These are phyloP conservation scores for Pseudocercospora pini-densiflorae DNA, from an alignment of 2,329 filamentous ascomycete genomes.

Conservation along the genomic window DNA sequence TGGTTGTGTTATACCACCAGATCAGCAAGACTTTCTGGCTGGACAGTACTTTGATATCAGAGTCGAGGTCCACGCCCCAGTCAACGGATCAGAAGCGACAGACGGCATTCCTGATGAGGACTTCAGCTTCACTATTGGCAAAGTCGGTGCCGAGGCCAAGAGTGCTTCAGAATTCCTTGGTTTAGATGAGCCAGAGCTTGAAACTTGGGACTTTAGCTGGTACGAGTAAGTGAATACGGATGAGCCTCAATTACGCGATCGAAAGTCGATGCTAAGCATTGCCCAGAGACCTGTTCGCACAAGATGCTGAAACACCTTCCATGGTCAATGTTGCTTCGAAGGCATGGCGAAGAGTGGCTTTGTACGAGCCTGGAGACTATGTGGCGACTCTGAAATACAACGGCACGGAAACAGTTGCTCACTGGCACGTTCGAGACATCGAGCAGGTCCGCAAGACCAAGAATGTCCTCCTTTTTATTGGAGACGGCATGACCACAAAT, in stretches of 20 bases:
- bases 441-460: slow-evolving; percentile 68
- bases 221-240: slow-evolving; percentile 60
- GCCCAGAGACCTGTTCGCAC: slow-evolving; percentile 69
- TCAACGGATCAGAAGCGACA: slow-evolving; percentile 79
- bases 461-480: slow-evolving; percentile 84
- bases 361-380: slow-evolving; percentile 81
- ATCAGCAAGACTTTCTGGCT: slow-evolving; percentile 77
- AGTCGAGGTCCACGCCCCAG: slow-evolving; percentile 66
- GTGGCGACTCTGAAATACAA: slow-evolving; percentile 78
- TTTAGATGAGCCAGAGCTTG: slow-evolving; percentile 71
- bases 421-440: slow-evolving; percentile 76
- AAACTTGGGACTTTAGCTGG: slow-evolving; percentile 85
- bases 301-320: slow-evolving; percentile 70
- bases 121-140: slow-evolving; percentile 76
- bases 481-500: slow-evolving; percentile 71
- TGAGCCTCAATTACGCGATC: background rate
- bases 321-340: slow-evolving; percentile 81
- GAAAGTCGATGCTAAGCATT: slow-evolving; percentile 12
- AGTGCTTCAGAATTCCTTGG: slow-evolving; percentile 70
- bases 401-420: slow-evolving; percentile 71
- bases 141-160: slow-evolving; percentile 60
- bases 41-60: slow-evolving; percentile 85
- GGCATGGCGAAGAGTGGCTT: slow-evolving; percentile 73
- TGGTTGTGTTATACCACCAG: slow-evolving; percentile 61
- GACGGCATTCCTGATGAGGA: slow-evolving; percentile 68